Percentiles rank a stretch among this genome's conserved stretches.
Evolutionary conservation across 1,139 yeast species (phyloP).

Genomic region (Debaryomycetaceae sp.): DNA sequence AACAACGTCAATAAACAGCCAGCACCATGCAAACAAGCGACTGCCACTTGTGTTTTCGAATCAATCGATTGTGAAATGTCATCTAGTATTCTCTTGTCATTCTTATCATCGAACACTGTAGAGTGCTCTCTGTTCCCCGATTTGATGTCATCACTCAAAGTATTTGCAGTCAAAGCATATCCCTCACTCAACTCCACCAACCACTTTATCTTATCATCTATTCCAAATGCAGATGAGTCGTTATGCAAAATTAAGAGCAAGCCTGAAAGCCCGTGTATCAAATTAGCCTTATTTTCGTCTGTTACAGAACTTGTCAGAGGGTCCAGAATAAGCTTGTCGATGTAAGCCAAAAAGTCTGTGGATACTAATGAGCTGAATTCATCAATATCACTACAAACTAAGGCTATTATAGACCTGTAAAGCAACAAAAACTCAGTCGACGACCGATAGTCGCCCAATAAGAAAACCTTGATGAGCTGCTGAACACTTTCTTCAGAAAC

Average conservation of each 20-base stretch:
- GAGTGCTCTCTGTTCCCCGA: slow-evolving; percentile 46
- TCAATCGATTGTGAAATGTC: slow-evolving; percentile 32
- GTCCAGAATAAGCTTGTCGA: slow-evolving; percentile 33
- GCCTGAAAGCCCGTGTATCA: slow-evolving; percentile 44
- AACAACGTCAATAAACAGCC: slow-evolving; percentile 46
- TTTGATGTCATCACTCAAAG: slow-evolving; percentile 30
- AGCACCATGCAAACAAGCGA: slow-evolving; percentile 47
- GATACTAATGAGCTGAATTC: slow-evolving; percentile 49
- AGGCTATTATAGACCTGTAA: slow-evolving; percentile 40
- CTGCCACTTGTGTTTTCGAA: slow-evolving; percentile 38
- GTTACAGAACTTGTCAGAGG: slow-evolving; percentile 32
- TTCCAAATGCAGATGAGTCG: slow-evolving; percentile 49
- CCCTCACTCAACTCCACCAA: slow-evolving; percentile 48
- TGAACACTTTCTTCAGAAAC: slow-evolving; percentile 38
- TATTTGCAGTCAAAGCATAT: slow-evolving; percentile 33
- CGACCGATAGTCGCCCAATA: slow-evolving; percentile 35
- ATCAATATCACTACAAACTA: slow-evolving; percentile 48
- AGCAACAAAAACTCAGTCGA: slow-evolving; percentile 42
- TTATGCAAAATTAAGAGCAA: slow-evolving; percentile 44
- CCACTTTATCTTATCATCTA: slow-evolving; percentile 44
- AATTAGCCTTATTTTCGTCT: slow-evolving; percentile 37
- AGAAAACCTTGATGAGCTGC: slow-evolving; percentile 30
- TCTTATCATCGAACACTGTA: slow-evolving; percentile 36
- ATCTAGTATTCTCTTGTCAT: slow-evolving; percentile 34
- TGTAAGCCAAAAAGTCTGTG: slow-evolving; percentile 33